phyloP scores from a whole-genome alignment of 2,329 filamentous ascomycete genomes.

The Fusarium sororula region DNA sequence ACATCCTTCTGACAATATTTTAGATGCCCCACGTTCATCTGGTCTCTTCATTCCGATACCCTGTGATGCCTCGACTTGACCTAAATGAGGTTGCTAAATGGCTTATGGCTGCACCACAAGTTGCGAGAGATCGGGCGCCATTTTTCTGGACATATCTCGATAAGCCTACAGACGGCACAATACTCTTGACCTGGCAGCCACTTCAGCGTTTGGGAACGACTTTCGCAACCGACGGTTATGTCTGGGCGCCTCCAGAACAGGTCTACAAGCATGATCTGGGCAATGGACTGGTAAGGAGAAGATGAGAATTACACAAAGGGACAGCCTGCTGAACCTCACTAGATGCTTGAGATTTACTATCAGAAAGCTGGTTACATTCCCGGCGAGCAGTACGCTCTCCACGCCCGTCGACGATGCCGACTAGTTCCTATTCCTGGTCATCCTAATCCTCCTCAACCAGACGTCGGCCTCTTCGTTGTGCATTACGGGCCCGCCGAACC shows the following conservation, averaged over 20 bases:
- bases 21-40: conserved; percentile 91
- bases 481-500: conserved; percentile 86
- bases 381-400: conserved; percentile 77
- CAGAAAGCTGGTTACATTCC: conserved; percentile 84
- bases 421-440: conserved; percentile 77
- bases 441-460: conserved; percentile 74
- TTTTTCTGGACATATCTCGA: conserved; percentile 96
- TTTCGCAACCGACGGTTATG: conserved; percentile 90
- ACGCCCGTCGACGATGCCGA: conserved; percentile 86
- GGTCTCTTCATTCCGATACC: conserved; percentile 84
- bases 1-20: conserved; percentile 27
- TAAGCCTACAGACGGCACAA: conserved; percentile 80
- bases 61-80: conserved; percentile 74
- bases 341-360: conserved; percentile 90
- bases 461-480: conserved; percentile 88
- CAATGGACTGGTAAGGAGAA: conserved; percentile 61
- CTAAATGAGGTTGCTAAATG: conserved; percentile 83
- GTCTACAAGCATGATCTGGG: conserved; percentile 78
- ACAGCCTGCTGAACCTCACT: conserved; percentile 13
- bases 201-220: conserved; percentile 73
- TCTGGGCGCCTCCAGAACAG: conserved; percentile 87
- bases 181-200: conserved; percentile 91
- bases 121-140: conserved; percentile 83
- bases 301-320: neutral
- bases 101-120: conserved; percentile 83